Evolutionary conservation across 148 eudicot species (phyloP).

Genomic region (Dysphania ambrosioides): DNA sequence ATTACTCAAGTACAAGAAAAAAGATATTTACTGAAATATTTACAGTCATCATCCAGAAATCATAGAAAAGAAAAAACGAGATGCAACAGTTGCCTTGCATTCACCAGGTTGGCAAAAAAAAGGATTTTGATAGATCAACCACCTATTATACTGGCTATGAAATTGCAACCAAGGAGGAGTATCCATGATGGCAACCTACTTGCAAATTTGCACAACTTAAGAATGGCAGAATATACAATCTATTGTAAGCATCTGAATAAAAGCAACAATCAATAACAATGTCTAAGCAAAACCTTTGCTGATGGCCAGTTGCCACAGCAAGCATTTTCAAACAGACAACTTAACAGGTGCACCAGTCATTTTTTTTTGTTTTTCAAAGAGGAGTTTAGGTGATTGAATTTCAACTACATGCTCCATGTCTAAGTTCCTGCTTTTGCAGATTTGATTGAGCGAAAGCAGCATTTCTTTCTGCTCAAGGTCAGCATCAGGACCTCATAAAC

Average conservation of each 20-base stretch:
- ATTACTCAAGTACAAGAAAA: background rate
- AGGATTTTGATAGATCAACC: background rate
- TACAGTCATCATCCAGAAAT: background rate
- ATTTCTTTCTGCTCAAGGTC: background rate
- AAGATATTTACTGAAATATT: background rate
- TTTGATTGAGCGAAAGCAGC: too few relatives aligned
- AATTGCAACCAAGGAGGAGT: background rate
- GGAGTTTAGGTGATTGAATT: background rate
- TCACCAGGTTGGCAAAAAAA: background rate
- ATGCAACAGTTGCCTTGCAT: background rate
- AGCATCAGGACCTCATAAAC: background rate
- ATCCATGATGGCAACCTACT: background rate
- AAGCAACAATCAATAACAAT: background rate
- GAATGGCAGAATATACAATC: background rate
- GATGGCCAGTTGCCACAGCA: background rate
- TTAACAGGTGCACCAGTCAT: background rate
- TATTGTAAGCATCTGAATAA: too few relatives aligned
- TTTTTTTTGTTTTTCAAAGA: background rate
- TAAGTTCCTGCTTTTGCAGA: too few relatives aligned
- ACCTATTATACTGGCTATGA: background rate
- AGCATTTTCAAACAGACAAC: too few relatives aligned
- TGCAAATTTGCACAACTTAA: background rate
- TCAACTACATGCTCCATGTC: too few relatives aligned
- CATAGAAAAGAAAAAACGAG: background rate
- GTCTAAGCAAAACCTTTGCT: background rate